Percentiles rank a stretch among this genome's conserved stretches.
Evolutionary conservation across 228 moss, liverwort and hornwort genomes (phyloP).

Genomic region (Sphagnum magellanicum): DNA sequence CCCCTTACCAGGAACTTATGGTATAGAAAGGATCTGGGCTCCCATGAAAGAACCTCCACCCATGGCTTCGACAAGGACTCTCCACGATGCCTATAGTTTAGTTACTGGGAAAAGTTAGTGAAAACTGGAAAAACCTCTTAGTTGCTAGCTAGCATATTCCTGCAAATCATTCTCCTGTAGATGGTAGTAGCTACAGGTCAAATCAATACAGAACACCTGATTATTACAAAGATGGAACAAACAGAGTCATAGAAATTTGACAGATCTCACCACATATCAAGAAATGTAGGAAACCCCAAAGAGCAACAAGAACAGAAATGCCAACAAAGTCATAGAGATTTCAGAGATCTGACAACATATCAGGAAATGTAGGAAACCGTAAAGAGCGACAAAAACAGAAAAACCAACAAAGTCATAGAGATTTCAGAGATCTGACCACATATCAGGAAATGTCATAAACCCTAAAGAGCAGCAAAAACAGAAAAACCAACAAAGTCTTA

Average conservation of each 20-base stretch:
- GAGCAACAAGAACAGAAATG: too few species aligned
- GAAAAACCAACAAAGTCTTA: too few species aligned
- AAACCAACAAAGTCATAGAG: too few species aligned
- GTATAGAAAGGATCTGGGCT: constrained; percentile 90
- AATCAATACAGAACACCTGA: neutral
- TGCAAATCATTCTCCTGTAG: neutral
- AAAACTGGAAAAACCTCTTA: neutral
- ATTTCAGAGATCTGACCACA: too few species aligned
- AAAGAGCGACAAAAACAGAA: too few species aligned
- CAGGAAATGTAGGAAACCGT: too few species aligned
- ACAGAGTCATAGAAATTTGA: neutral
- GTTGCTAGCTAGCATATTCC: neutral
- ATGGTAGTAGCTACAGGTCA: too few species aligned
- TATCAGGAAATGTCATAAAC: too few species aligned
- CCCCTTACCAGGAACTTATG: constrained; percentile 76
- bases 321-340: too few species aligned
- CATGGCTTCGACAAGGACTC: constrained; percentile 35
- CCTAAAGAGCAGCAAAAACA: too few species aligned
- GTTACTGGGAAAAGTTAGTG: neutral
- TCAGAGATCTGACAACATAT: too few species aligned
- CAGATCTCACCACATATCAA: neutral
- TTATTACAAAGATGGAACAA: neutral
- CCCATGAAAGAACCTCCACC: constrained; percentile 86
- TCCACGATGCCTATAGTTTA: constrained; percentile 29
- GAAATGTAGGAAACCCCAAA: too few species aligned